Conservation (phyloP, 805 yeast genomes). For the Kodamaea kakaduensis region DNA sequence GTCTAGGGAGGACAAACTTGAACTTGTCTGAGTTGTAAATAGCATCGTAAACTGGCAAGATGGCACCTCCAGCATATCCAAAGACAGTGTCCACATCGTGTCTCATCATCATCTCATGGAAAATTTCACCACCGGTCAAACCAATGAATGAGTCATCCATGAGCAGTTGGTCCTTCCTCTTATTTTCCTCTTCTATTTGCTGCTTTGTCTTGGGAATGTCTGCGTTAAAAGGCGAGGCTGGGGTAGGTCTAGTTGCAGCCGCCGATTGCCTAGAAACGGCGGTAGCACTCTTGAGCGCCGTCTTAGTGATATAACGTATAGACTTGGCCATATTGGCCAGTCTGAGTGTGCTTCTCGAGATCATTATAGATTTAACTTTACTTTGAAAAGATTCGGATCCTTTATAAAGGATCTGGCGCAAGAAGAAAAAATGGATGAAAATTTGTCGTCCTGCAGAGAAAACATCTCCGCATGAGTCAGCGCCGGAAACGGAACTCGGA, state of each 20-base stretch:
- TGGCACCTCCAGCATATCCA: conserved; percentile 99
- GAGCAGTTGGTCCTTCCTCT: conserved; percentile 15
- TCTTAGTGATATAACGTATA: conserved; percentile 21
- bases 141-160: conserved; percentile 92
- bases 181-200: conserved; percentile 15
- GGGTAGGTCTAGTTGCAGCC: conserved; percentile 35
- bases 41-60: conserved; percentile 95
- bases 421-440: not conserved
- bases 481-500: conserved; percentile 4
- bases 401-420: not conserved
- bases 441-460: conserved; percentile 1
- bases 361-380: not conserved
- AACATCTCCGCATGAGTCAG: conserved; percentile 3
- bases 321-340: conserved; percentile 1
- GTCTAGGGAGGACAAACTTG: conserved; percentile 88
- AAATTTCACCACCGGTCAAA: conserved; percentile 95
- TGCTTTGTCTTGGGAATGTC: conserved; percentile 8
- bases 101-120: conserved; percentile 97
- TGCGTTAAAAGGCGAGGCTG: conserved; percentile 50
- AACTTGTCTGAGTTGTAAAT: conserved; percentile 87
- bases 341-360: conserved; percentile 5
- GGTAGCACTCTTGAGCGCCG: conserved; percentile 28
- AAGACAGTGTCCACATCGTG: conserved; percentile 94
- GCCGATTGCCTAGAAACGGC: conserved; percentile 15
- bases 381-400: not conserved